Conservation (phyloP, 345 rosid species). For the Hevea brasiliensis region DNA sequence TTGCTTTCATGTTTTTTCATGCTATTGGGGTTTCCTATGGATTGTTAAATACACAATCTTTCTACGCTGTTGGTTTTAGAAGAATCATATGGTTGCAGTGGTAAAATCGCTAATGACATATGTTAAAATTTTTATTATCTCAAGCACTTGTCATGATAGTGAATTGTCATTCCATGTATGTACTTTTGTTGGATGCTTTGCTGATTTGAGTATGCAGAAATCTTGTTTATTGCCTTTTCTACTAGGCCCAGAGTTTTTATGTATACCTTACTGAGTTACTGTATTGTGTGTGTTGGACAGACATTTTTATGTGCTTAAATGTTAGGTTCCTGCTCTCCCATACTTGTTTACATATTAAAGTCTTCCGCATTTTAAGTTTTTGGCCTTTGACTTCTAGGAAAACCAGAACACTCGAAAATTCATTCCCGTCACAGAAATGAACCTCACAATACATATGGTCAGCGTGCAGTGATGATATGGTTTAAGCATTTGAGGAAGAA, state of each 20-base stretch:
- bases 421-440: conserved; percentile 32
- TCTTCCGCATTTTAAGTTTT: not conserved
- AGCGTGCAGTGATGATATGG: conserved; percentile 70
- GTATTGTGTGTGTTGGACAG: not conserved
- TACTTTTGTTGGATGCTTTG: conserved; percentile 1
- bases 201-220: not conserved
- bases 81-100: not conserved
- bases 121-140: not conserved
- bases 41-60: not conserved
- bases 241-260: not conserved
- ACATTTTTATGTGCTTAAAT: not conserved
- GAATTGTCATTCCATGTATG: not conserved
- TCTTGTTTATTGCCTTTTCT: too few species aligned
- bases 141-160: not conserved
- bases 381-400: conserved; percentile 22
- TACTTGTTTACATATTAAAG: not conserved
- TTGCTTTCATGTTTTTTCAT: not conserved
- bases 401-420: conserved; percentile 30
- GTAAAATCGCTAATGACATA: not conserved
- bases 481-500: conserved; percentile 46
- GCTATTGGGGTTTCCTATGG: not conserved
- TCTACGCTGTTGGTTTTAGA: not conserved
- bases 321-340: not conserved
- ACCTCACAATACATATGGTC: conserved; percentile 54
- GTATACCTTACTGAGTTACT: too few species aligned